Evolutionary conservation across 495 filamentous ascomycete genomes (phyloP), one percentile per base, ranked within the genome.

Genomic region (Cladorrhinum samala): DNA sequence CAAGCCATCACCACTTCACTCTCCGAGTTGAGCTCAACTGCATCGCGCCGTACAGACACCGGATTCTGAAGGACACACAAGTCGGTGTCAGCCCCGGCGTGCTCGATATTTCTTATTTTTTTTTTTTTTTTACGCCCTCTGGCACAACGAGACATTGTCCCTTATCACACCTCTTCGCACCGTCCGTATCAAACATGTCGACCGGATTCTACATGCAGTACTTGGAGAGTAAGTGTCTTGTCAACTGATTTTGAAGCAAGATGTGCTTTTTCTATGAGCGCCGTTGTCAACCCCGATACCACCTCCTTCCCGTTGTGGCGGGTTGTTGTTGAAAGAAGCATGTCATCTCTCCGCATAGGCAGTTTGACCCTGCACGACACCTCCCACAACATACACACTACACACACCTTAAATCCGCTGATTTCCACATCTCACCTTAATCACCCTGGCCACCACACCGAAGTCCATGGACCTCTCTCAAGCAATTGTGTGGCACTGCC

Each of bases 161-260:
- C 16, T 42, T 11, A n/a, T 18, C 38, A 38, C 16, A 25, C 49
- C 30, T 42, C 41, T 40, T 60, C 36, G 45, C 30, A 56, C 25
- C 53, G 52, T 62, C 53, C 46, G 46, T 47, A 7, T 9, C 23
- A 54, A 54, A 59, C 67, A 79, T 62, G 65, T 79, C 80, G 77
- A 70, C 69, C 58, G 78, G 78, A 65, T 82, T 79, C 65, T 82
- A 82, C 68, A 82, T 82, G 73, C 77, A 80, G 68, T 82, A 82
- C 69, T 68, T 82, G 53, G 77, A 80, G 67, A 79, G 78, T 82
- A 79, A 77, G 78, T 82, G 27, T 11, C 11, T 33, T 33, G 27
- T 69, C 61, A 41, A 62, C 60, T 59, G 55, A 56, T 21, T n/a
- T 24, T 20, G 40, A 36, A 16, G 27, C 25, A 19, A 14, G 37